Conservation (phyloP, 495 filamentous ascomycete genomes). For the Venustampulla echinocandica region DNA sequence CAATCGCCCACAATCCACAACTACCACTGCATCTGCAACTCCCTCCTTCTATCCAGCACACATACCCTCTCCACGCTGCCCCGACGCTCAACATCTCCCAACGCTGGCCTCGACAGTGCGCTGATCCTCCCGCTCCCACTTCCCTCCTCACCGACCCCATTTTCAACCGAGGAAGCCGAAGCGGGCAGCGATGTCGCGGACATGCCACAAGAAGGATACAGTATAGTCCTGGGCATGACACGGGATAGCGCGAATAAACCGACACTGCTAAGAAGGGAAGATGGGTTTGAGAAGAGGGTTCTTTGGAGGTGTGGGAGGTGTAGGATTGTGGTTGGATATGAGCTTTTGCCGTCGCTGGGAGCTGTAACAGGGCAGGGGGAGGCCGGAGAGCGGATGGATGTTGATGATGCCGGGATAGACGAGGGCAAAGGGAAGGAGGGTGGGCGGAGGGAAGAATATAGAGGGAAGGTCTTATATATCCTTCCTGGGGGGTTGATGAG, state of each 20-base stretch:
- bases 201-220: slow-evolving; percentile 22
- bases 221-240: slow-evolving; percentile 23
- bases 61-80: slow-evolving; percentile 46
- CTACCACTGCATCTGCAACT: slow-evolving; percentile 70
- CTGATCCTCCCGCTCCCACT: slow-evolving; percentile 35
- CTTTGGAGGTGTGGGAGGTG: slow-evolving; percentile 56
- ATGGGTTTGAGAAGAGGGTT: slow-evolving; percentile 67
- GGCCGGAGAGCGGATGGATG: slow-evolving; percentile 21
- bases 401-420: background rate
- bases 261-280: slow-evolving; percentile 49
- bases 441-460: slow-evolving; percentile 17
- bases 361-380: slow-evolving; percentile 18
- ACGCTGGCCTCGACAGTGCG: slow-evolving; percentile 30
- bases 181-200: background rate
- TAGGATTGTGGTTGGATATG: slow-evolving; percentile 55
- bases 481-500: slow-evolving; percentile 46
- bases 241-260: slow-evolving; percentile 41
- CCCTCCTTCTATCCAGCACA: slow-evolving; percentile 61
- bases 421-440: slow-evolving; percentile 8
- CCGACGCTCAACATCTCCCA: slow-evolving; percentile 31
- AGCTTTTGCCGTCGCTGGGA: too few species aligned
- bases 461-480: slow-evolving; percentile 43
- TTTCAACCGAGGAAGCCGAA: slow-evolving; percentile 10
- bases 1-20: slow-evolving; percentile 27
- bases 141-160: slow-evolving; percentile 9